Evolutionary conservation across 768 basidiomycete genomes (phyloP).

Genomic region (Mycena capillaripes): DNA sequence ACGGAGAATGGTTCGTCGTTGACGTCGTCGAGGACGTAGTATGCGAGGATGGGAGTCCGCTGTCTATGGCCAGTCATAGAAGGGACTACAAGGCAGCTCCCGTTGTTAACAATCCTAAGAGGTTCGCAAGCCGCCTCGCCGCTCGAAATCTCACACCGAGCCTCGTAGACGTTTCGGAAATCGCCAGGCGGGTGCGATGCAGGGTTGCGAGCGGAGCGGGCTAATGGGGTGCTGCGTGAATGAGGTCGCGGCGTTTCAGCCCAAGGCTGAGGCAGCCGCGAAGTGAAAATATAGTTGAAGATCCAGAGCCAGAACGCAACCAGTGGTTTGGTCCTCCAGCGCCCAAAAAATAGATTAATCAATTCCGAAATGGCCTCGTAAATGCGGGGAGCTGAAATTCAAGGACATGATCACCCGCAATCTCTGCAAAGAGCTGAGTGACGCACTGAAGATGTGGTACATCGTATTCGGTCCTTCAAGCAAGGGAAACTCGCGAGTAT

Average conservation of each 20-base stretch:
- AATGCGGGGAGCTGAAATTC: background rate
- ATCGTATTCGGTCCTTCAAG: background rate
- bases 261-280: background rate
- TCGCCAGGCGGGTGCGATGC: background rate
- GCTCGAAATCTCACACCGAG: constrained; percentile 25
- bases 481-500: background rate
- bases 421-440: background rate
- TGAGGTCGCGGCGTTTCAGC: background rate
- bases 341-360: background rate
- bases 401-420: background rate
- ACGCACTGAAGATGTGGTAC: background rate
- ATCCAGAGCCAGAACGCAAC: background rate
- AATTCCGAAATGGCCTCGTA: background rate
- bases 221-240: background rate
- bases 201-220: background rate
- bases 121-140: background rate
- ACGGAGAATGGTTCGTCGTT: background rate
- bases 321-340: background rate
- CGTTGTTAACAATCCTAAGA: background rate
- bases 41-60: constrained; percentile 6
- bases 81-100: background rate
- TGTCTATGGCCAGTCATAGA: constrained; percentile 18
- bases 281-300: background rate
- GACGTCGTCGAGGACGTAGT: constrained; percentile 18
- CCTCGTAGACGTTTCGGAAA: constrained; percentile 5